phyloP scores from a whole-genome alignment of 2,329 filamentous ascomycete genomes.

The Cladorrhinum sp. region DNA sequence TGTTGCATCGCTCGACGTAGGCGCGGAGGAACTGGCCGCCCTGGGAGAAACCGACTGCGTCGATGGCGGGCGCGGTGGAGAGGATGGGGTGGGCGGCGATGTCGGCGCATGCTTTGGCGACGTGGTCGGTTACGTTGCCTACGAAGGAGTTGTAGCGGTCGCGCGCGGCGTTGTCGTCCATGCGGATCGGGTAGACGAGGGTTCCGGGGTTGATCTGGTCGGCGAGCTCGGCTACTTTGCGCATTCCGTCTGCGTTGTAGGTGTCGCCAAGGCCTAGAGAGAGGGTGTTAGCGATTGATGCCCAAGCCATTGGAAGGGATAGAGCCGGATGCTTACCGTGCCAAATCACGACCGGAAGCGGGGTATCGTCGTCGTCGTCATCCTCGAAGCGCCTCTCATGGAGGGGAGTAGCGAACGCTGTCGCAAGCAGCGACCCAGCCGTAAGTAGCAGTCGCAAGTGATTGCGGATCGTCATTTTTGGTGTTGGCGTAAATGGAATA shows the following conservation, averaged over 20 bases:
- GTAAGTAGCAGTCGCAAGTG: slow-evolving; percentile 30
- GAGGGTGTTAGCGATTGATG: neutral
- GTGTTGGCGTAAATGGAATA: neutral
- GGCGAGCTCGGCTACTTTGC: slow-evolving; percentile 67
- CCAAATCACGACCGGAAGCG: slow-evolving; percentile 90
- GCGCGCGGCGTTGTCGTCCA: slow-evolving; percentile 60
- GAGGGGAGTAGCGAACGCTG: slow-evolving; percentile 32
- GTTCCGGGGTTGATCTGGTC: slow-evolving; percentile 75
- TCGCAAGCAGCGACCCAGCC: slow-evolving; percentile 34
- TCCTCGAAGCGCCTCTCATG: slow-evolving; percentile 20
- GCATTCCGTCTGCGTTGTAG: slow-evolving; percentile 72
- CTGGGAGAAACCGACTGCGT: slow-evolving; percentile 92
- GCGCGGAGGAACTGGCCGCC: slow-evolving; percentile 94
- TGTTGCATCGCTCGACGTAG: slow-evolving; percentile 84
- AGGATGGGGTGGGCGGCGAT: slow-evolving; percentile 75
- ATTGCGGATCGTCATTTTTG: slow-evolving; percentile 29
- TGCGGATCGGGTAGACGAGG: slow-evolving; percentile 73
- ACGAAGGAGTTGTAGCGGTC: slow-evolving; percentile 87
- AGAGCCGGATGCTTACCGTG: slow-evolving; percentile 55
- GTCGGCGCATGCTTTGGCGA: slow-evolving; percentile 73
- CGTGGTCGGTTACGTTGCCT: slow-evolving; percentile 80
- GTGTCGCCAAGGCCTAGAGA: slow-evolving; percentile 59
- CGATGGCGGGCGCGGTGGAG: slow-evolving; percentile 75
- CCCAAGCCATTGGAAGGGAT: slow-evolving; percentile 42
- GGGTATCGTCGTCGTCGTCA: slow-evolving; percentile 55